Evolutionary conservation across 345 rosid genomes (phyloP).

Genomic region (Lepidium africanum): DNA sequence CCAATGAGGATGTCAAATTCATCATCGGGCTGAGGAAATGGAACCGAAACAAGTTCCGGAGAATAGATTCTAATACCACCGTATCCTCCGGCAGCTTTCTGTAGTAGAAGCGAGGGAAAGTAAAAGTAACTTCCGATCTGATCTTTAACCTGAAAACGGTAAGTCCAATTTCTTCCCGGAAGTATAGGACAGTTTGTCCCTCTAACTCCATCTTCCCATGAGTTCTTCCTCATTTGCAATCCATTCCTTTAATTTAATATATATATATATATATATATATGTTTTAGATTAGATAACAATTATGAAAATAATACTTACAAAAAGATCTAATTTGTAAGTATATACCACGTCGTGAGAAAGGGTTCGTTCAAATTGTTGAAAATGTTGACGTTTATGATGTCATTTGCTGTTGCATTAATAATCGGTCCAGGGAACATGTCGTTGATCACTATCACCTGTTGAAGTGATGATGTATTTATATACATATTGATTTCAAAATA

Average conservation of each 20-base stretch:
- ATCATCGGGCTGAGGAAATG: constrained; percentile 49
- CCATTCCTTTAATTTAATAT: constrained; percentile 43
- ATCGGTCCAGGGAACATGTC: constrained; percentile 66
- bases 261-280: too few species aligned
- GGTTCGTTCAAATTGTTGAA: constrained; percentile 54
- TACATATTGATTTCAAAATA: too few species aligned
- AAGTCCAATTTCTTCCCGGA: constrained; percentile 64
- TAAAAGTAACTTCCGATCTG: constrained; percentile 74
- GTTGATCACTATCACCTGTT: constrained; percentile 46
- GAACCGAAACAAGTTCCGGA: constrained; percentile 40
- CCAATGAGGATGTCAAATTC: constrained; percentile 73
- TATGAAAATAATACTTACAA: background rate
- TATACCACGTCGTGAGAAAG: constrained; percentile 58
- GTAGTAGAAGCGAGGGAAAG: constrained; percentile 55
- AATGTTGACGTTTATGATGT: constrained; percentile 39
- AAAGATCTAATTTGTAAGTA: background rate
- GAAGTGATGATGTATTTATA: too few species aligned
- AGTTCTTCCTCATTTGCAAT: constrained; percentile 55
- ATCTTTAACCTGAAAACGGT: constrained; percentile 58
- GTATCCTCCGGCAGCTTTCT: constrained; percentile 70
- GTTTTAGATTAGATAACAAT: background rate
- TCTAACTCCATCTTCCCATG: constrained; percentile 80
- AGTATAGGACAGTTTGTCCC: constrained; percentile 75
- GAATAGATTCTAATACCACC: constrained; percentile 53
- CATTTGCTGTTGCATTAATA: constrained; percentile 48